These are phyloP conservation scores for Exophiala aquamarina DNA, from an alignment of 2,329 filamentous ascomycete genomes.

Conservation along the genomic window DNA sequence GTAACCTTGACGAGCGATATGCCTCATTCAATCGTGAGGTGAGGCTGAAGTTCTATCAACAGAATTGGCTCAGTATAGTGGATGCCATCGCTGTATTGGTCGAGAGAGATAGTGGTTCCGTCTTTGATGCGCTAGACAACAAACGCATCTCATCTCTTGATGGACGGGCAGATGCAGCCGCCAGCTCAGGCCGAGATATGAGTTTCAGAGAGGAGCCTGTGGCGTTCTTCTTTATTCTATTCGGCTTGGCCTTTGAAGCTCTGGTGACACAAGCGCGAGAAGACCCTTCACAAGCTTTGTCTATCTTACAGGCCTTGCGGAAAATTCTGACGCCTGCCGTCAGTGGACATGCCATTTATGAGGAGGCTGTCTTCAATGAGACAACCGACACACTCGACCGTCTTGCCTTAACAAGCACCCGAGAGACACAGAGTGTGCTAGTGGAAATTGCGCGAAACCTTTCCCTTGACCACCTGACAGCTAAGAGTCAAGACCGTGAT, in stretches of 20 bases:
- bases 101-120: slow-evolving; percentile 95
- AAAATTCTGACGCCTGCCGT: slow-evolving; percentile 94
- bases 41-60: slow-evolving; percentile 91
- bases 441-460: slow-evolving; percentile 90
- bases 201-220: slow-evolving; percentile 98
- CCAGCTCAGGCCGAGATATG: slow-evolving; percentile 65
- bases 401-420: slow-evolving; percentile 84
- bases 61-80: slow-evolving; percentile 93
- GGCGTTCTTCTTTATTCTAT: slow-evolving; percentile 98
- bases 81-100: slow-evolving; percentile 97
- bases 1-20: slow-evolving; percentile 90
- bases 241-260: slow-evolving; percentile 94
- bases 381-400: slow-evolving; percentile 95
- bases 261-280: slow-evolving; percentile 75
- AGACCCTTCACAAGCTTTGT: slow-evolving; percentile 75
- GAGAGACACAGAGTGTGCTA: slow-evolving; percentile 86
- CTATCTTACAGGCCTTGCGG: slow-evolving; percentile 86
- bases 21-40: slow-evolving; percentile 93
- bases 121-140: slow-evolving; percentile 93
- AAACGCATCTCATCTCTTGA: slow-evolving; percentile 53
- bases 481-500: slow-evolving; percentile 65
- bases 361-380: slow-evolving; percentile 92
- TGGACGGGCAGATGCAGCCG: slow-evolving; percentile 17
- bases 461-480: slow-evolving; percentile 88
- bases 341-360: slow-evolving; percentile 93